Percentiles rank a stretch among this genome's conserved stretches.
Evolutionary conservation across 164 flowering plant species (phyloP).

Genomic region (Annona squamosa): DNA sequence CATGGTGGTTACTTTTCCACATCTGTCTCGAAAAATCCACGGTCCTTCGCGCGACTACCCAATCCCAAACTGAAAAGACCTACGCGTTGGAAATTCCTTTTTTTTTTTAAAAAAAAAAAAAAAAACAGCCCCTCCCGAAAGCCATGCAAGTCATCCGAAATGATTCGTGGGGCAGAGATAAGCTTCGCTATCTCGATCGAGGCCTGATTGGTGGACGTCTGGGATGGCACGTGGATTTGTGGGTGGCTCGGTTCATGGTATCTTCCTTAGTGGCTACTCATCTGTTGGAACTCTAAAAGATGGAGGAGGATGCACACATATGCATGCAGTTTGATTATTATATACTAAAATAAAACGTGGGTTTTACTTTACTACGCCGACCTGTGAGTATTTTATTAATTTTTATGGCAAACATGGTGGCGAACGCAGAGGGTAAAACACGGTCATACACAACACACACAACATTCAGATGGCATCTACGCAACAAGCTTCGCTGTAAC

Average conservation of each 20-base stretch:
- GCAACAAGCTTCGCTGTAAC: constrained; percentile 3
- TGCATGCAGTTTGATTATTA: not conserved
- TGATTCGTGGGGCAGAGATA: not conserved
- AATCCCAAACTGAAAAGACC: not conserved
- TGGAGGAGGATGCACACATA: not conserved
- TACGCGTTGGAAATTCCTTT: not conserved
- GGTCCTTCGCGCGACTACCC: not conserved
- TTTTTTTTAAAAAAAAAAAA: too few relatives aligned
- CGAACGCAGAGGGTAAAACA: not conserved
- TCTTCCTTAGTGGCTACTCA: constrained; percentile 10
- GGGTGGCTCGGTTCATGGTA: not conserved
- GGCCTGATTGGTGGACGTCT: not conserved
- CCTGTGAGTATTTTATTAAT: constrained; percentile 1
- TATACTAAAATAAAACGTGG: constrained; percentile 1
- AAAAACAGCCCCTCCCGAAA: not conserved
- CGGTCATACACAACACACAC: not conserved
- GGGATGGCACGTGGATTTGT: not conserved
- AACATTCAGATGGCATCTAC: constrained; percentile 11
- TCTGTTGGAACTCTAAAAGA: constrained; percentile 3
- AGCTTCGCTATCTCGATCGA: not conserved
- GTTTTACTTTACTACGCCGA: constrained; percentile 2
- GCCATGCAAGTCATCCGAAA: not conserved
- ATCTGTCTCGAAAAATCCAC: not conserved
- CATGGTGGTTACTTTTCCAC: not conserved
- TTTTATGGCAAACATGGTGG: not conserved